Base-by-base conservation (phyloP, 495 filamentous ascomycete genomes). In the Thozetella sp. region DNA sequence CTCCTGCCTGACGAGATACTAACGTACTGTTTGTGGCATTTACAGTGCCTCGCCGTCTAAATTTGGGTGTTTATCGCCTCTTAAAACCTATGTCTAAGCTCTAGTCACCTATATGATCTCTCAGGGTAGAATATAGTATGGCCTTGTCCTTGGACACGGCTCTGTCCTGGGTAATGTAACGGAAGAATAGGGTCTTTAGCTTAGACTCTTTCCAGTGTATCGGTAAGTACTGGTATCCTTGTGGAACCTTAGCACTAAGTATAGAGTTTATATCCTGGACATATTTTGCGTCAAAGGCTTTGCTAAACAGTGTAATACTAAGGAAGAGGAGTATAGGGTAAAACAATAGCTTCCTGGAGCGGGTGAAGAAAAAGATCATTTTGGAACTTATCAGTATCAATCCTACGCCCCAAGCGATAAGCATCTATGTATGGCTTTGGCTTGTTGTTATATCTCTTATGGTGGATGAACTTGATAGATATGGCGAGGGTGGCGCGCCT, bases 281-380 rank as follows among this genome's bases (percentile, higher is more conserved):
- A 48, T 58, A 61, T n/a, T 51, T 48, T 34, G 65, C 65, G 37
- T 60, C 55, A 45, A 71, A 67, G 2, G 67, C 67, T 3, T 59
- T 48, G 53, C 69, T 58, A 19, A 34, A 51, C 25, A 68, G 27
- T 17, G 63, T 63, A 24, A 66, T 40, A 50, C 27, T 19, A 37
- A 68, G 19, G 53, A 68, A 46, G n/a, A 64, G 13, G 15, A 56
- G 54, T 24, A 68, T 60, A 3, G 54, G 55, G 62, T 58, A 71
- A 45, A 68, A 60, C 23, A 66, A 56, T 0, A 62, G 57, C 46
- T 55, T 56, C 43, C 59, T 57, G 48, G 61, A 52, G 25, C 51
- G 27, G 26, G 57, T 59, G 40, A 71, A 67, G 55, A 66, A 64
- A 52, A 70, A 70, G 25, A 63, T 64, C 1, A 60, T 67, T 22